These are phyloP conservation scores for Eutypella sp. DNA, from an alignment of 2,329 filamentous ascomycete species.

Conservation along the genomic window DNA sequence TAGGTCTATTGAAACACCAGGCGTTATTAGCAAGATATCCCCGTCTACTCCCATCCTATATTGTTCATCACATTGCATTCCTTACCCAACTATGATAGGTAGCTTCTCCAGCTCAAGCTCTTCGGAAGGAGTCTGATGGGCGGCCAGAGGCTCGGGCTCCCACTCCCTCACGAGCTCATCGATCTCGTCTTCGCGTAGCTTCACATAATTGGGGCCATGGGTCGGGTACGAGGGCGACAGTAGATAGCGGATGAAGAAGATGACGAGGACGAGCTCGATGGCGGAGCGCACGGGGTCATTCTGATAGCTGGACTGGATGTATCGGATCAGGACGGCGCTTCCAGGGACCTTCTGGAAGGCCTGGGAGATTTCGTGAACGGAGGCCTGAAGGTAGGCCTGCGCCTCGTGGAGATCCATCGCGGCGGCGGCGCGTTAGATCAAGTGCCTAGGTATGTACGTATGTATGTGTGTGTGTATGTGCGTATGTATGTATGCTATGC, in stretches of 20 bases:
- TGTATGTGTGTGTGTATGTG: too few species aligned
- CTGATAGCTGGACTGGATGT: slow-evolving; percentile 96
- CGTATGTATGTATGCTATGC: too few species aligned
- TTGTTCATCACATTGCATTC: not conserved
- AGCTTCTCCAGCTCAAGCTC: slow-evolving; percentile 77
- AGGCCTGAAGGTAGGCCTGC: slow-evolving; percentile 48
- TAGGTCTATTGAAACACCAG: slow-evolving; percentile 53
- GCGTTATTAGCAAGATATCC: slow-evolving; percentile 6
- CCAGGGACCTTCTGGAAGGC: slow-evolving; percentile 89
- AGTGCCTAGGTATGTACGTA: too few species aligned
- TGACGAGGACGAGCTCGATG: slow-evolving; percentile 86
- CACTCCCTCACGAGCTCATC: slow-evolving; percentile 96
- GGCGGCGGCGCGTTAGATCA: not conserved
- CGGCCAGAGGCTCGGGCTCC: slow-evolving; percentile 87
- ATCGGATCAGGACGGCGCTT: slow-evolving; percentile 88
- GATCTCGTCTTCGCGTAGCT: slow-evolving; percentile 90
- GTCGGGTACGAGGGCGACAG: slow-evolving; percentile 90
- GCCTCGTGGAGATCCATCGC: slow-evolving; percentile 61
- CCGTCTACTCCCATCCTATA: slow-evolving; percentile 1
- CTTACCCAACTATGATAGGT: slow-evolving; percentile 82
- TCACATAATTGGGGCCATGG: slow-evolving; percentile 82
- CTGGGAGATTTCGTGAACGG: slow-evolving; percentile 48
- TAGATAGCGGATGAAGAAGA: slow-evolving; percentile 93
- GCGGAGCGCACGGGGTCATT: slow-evolving; percentile 91
- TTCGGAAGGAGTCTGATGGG: slow-evolving; percentile 68